Evolutionary conservation across 2,329 filamentous ascomycete genomes (phyloP), one percentile per base, ranked within the genome.

Genomic region (Didymella glomerata): DNA sequence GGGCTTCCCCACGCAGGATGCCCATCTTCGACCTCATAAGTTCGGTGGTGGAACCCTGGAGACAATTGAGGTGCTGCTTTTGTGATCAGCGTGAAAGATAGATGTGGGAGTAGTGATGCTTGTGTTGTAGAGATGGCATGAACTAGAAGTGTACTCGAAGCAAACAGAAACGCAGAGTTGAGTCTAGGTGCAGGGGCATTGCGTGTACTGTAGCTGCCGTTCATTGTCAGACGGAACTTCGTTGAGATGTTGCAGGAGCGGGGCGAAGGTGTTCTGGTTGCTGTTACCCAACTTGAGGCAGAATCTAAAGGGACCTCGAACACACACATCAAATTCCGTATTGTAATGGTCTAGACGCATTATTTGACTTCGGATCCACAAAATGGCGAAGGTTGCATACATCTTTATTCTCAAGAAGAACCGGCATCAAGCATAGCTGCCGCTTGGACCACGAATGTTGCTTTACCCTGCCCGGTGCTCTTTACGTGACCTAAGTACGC

Each of bases 401-500:
- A 40, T 18, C 18, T 20, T 22, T 16, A n/a, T 42, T 5, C 4
- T 25, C 7, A 18, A 47, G 9, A n/a, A 13, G 18, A 11, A 14
- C 9, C 16, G n/a, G 16, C 20, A 45, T 40, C 48, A 67, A 40
- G 57, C 48, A 54, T 62, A 64, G 14, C 45, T 48, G 18, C 52
- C 42, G 13, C 40, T 46, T 22, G 46, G 13, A 84, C 80, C 14
- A 81, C 70, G 74, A 88, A 86, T 6, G 79, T 83, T 14, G 82
- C 81, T 69, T 86, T 86, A 70, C 80, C 76, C 36, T 79, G 83
- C 82, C 63, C 85, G 79, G 51, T 61, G 25, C 41, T 48, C 38
- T 46, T 57, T 25, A 89, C 81, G 71, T 91, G 88, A 46, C 84
- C 81, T 65, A 95, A 76, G 76, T 93, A 94, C 0, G 88, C 88